These are phyloP conservation scores for Phaseolus lunatus DNA, from an alignment of 306 rosid species.

Conservation along the genomic window DNA sequence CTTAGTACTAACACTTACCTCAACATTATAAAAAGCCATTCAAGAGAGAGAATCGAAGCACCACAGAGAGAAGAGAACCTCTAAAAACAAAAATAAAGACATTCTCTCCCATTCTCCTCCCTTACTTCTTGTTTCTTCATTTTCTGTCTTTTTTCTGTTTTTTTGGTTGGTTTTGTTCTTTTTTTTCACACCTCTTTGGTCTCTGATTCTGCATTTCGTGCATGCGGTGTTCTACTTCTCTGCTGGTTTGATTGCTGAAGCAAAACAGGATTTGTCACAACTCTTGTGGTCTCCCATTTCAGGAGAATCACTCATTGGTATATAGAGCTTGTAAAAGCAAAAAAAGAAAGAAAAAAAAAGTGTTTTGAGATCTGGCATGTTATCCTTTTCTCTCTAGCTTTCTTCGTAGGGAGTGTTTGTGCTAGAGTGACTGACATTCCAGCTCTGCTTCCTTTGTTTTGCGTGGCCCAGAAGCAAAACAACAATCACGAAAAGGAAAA, in stretches of 20 bases:
- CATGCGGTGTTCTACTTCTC: slow-evolving; percentile 31
- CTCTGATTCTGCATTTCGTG: slow-evolving; percentile 38
- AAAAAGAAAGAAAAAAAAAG: slow-evolving; percentile 20
- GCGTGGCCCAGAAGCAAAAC: slow-evolving; percentile 65
- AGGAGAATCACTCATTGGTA: slow-evolving; percentile 26
- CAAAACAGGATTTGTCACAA: slow-evolving; percentile 45
- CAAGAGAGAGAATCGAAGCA: slow-evolving; percentile 36
- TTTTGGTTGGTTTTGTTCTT: neutral
- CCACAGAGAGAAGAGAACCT: slow-evolving; percentile 34
- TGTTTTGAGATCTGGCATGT: slow-evolving; percentile 51
- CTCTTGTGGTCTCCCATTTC: slow-evolving; percentile 26
- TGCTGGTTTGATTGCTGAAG: slow-evolving; percentile 32
- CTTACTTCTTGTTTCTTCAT: neutral
- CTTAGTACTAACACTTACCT: slow-evolving; percentile 40
- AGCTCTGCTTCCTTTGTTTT: slow-evolving; percentile 53
- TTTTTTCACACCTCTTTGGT: slow-evolving; percentile 5
- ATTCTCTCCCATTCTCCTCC: slow-evolving; percentile 39
- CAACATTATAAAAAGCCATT: slow-evolving; percentile 52
- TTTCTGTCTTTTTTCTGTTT: slow-evolving; percentile 9
- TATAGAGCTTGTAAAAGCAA: slow-evolving; percentile 26
- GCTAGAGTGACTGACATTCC: slow-evolving; percentile 60
- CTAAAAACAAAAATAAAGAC: slow-evolving; percentile 31
- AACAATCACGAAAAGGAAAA: slow-evolving; percentile 16
- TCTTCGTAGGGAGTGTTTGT: slow-evolving; percentile 44
- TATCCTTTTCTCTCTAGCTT: slow-evolving; percentile 41